Base-by-base conservation (phyloP, 495 filamentous ascomycete species). In the Entonaema liquescens region DNA sequence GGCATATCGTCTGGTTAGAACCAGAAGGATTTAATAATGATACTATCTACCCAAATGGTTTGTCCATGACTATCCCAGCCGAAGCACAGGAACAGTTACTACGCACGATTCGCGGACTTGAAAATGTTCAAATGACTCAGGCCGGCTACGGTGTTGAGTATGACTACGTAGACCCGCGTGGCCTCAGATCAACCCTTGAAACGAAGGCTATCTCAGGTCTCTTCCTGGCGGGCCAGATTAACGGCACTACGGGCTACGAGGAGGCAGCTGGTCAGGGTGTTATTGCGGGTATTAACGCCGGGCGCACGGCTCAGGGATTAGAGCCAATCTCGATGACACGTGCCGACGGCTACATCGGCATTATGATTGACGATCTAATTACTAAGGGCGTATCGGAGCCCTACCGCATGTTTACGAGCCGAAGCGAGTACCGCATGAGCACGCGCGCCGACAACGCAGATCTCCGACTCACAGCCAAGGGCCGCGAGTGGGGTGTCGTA, bases 281-380 rank as follows among this genome's bases (percentile, higher is more conserved):
- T 73, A 82, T 99, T 17, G 96, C 95, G 0, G 95, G 95, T 36
- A 93, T 92, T 70, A 98, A 98, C 75, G 95, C 95, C 6, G 96
- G 96, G 1, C 85, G 97, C 19, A 86, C 89, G 12, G 87, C 94
- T 0, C 89, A 89, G 64, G 83, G 83, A 21, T 89, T 90, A 15
- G 75, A 79, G 4, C 84, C 88, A 0, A 79, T 97, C 66, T 85
- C 85, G 2, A 83, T 99, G 17, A 88, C 86, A n/a, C 85, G 95
- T 62, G 89, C 91, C 12, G 95, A 98, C 78, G 93, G 91, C 15
- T 99, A 98, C 77, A 98, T 99, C 77, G 95, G 95, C 58, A 90
- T 99, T 81, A 97, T 99, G 95, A 95, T 99, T 77, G 95, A 99
- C 79, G 95, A 99, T 77, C 89, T 99, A 49, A 89, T 97, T 79